Base-by-base conservation (phyloP, 2,329 filamentous ascomycete species). In the Fusarium temperatum region DNA sequence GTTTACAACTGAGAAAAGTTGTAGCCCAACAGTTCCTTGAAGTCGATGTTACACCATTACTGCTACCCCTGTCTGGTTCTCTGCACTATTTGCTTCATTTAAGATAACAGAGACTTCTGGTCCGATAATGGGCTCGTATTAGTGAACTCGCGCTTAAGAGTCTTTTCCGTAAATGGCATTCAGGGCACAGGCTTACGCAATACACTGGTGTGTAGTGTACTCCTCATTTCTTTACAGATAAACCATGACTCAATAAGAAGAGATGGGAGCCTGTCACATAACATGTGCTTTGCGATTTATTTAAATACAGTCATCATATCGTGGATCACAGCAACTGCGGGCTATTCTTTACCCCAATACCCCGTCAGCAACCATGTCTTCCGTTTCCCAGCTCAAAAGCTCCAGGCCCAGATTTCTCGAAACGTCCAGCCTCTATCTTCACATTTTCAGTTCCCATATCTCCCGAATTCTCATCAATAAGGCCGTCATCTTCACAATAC, bases 1-100 rank as follows among this genome's bases (percentile, higher is more conserved):
- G n/a, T 8, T 13, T 26, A 24, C 17, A 6, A 6, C 0, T 6
- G 9, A 9, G 38, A 41, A 9, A 1, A 13, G n/a, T 45, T 4
- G 2, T 45, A 45, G 24, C 17, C 6, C 17, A 12, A 24, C 17
- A 45, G n/a, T 18, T 18, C 6, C n/a, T 6, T 26, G 8, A 8
- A 11, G n/a, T 45, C 42, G 42, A 9, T 45, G 7, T 26, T 6
- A 9, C 6, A 26, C 3, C 11, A 11, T 26, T 13, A 24, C n/a
- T 12, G n/a, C 5, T 26, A 26, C 17, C 42, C 42, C 11, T 44
- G 42, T 24, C 42, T 44, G 11, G 3, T 13, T 13, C 42, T 18
- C 24, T 5, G 8, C 42, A 1, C 42, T 24, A 44, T 44, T 12
- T 44, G n/a, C 42, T 44, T 44, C 42, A 44, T 24, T 24, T n/a